Conservation (phyloP, 805 yeast species). For the Middelhovenomyces tepae region DNA sequence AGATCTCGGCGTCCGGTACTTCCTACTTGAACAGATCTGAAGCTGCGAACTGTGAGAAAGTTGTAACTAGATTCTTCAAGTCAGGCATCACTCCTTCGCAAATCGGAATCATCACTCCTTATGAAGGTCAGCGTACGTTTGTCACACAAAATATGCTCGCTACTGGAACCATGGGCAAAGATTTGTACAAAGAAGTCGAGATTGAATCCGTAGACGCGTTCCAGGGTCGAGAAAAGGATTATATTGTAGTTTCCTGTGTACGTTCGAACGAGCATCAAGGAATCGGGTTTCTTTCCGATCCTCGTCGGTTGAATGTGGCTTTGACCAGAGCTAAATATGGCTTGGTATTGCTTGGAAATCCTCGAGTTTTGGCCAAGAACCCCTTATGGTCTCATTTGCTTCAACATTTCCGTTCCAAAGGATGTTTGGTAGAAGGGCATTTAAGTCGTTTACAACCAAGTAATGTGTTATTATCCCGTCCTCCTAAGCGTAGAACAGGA, state of each 20-base stretch:
- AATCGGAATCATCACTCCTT: constrained; percentile 90
- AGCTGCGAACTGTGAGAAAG: constrained; percentile 79
- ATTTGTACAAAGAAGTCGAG: constrained; percentile 63
- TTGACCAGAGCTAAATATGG: constrained; percentile 84
- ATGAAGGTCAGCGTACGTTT: constrained; percentile 87
- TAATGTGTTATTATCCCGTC: constrained; percentile 20
- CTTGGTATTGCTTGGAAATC: constrained; percentile 73
- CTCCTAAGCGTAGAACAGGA: constrained; percentile 4
- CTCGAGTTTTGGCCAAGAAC: constrained; percentile 62
- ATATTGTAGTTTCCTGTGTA: constrained; percentile 70
- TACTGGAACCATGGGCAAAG: constrained; percentile 59
- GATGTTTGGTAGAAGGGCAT: constrained; percentile 86
- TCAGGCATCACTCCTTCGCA: constrained; percentile 74
- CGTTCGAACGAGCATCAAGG: constrained; percentile 66
- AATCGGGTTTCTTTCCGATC: constrained; percentile 79
- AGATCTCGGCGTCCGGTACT: constrained; percentile 71
- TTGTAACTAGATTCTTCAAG: constrained; percentile 60
- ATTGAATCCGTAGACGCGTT: constrained; percentile 94
- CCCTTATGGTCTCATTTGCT: constrained; percentile 71
- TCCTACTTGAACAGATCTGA: constrained; percentile 80
- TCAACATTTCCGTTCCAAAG: constrained; percentile 70
- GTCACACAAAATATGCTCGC: constrained; percentile 67
- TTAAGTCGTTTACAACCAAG: constrained; percentile 70
- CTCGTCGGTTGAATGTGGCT: constrained; percentile 82
- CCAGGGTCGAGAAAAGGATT: constrained; percentile 85